Evolutionary conservation across 2,329 filamentous ascomycete species (phyloP).

Genomic region (Hypoxylon sp.): DNA sequence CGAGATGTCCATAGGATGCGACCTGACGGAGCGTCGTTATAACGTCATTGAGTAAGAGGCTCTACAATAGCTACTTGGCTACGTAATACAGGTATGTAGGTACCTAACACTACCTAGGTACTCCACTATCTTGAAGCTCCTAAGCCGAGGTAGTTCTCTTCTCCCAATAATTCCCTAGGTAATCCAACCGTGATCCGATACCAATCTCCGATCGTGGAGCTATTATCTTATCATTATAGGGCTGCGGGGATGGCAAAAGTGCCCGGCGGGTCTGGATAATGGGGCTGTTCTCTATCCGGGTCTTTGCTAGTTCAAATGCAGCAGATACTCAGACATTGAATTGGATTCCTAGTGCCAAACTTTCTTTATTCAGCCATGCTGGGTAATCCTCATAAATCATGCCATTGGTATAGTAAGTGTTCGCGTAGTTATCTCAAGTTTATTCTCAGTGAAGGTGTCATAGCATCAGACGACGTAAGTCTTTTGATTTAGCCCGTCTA

Average conservation of each 20-base stretch:
- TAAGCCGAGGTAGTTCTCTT: neutral
- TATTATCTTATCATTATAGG: neutral
- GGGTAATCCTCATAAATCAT: neutral
- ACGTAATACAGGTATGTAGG: neutral
- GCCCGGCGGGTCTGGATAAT: neutral
- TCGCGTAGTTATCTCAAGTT: neutral
- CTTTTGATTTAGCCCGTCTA: neutral
- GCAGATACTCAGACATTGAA: neutral
- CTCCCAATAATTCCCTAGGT: neutral
- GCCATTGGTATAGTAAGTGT: neutral
- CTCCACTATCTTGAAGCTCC: neutral
- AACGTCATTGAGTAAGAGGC: neutral
- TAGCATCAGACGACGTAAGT: neutral
- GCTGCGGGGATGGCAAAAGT: constrained; percentile 1
- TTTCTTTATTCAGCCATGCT: neutral
- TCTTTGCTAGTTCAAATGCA: neutral
- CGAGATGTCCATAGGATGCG: neutral
- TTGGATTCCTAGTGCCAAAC: constrained; percentile 3
- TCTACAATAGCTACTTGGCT: neutral
- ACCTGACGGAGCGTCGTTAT: neutral
- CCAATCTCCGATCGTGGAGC: neutral
- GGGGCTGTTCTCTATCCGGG: constrained; percentile 6
- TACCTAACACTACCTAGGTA: neutral
- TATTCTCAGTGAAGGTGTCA: neutral
- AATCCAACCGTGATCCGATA: neutral